phyloP scores from a whole-genome alignment of 1,139 yeast species.

The Suhomyces panamericanus region DNA sequence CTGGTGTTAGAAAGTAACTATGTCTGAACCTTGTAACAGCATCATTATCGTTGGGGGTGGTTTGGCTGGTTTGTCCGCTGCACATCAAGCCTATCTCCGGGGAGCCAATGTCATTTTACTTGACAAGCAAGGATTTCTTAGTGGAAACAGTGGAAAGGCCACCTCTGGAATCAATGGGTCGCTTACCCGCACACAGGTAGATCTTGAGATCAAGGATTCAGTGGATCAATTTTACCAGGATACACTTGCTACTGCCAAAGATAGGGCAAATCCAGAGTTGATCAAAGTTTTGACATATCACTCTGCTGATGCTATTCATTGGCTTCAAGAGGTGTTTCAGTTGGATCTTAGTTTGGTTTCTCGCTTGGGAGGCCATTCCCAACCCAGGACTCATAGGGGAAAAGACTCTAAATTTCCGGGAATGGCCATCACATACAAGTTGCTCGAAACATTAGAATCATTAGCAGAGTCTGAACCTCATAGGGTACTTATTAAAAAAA shows the following conservation, averaged over 20 bases:
- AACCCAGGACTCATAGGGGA: constrained; percentile 74
- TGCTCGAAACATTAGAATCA: constrained; percentile 55
- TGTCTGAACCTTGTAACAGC: constrained; percentile 34
- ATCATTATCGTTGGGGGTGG: constrained; percentile 79
- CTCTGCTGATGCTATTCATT: constrained; percentile 63
- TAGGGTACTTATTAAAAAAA: constrained; percentile 52
- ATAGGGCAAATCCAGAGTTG: constrained; percentile 55
- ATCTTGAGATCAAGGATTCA: constrained; percentile 52
- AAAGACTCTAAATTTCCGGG: constrained; percentile 70
- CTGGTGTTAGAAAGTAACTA: not conserved
- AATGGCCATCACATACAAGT: constrained; percentile 68
- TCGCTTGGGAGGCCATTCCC: constrained; percentile 73
- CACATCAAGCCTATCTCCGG: constrained; percentile 61
- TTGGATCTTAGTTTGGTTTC: constrained; percentile 66
- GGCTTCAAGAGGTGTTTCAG: constrained; percentile 66
- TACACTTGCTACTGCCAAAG: constrained; percentile 64
- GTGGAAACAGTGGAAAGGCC: constrained; percentile 82
- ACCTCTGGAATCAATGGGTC: constrained; percentile 84
- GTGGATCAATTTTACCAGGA: constrained; percentile 63
- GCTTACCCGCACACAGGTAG: constrained; percentile 58
- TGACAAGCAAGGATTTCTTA: constrained; percentile 64
- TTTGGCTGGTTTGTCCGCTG: constrained; percentile 75
- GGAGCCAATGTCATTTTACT: constrained; percentile 58
- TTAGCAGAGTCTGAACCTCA: constrained; percentile 51
- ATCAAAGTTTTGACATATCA: constrained; percentile 52